These are phyloP conservation scores for Debaryomyces subglobosus DNA, from an alignment of 1,139 yeast genomes.

Conservation along the genomic window DNA sequence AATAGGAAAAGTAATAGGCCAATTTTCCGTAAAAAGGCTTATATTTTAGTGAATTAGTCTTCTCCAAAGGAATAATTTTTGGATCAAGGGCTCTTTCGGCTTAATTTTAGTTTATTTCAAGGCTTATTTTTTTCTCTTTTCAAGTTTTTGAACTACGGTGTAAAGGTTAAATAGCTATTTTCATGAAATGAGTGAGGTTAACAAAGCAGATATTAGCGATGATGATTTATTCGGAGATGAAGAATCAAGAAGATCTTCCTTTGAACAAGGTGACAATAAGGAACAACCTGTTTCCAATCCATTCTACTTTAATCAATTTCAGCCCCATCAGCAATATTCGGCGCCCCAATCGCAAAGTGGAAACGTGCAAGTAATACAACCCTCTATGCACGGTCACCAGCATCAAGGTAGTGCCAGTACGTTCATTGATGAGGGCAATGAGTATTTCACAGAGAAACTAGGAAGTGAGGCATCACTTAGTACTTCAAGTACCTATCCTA, in stretches of 20 bases:
- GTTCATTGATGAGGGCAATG: conserved; percentile 28
- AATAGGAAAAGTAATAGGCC: not conserved
- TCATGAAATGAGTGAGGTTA: conserved; percentile 1
- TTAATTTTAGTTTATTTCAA: not conserved
- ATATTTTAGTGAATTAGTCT: not conserved
- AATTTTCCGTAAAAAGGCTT: not conserved
- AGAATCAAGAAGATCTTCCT: not conserved
- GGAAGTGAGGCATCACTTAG: conserved; percentile 7
- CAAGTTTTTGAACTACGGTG: not conserved
- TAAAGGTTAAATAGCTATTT: not conserved
- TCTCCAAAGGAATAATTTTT: not conserved
- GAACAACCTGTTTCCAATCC: not conserved
- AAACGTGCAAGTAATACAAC: not conserved
- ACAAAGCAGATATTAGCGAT: conserved; percentile 12
- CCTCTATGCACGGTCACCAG: conserved; percentile 13
- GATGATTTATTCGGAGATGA: conserved; percentile 16
- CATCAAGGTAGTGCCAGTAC: conserved; percentile 21
- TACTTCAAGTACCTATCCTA: conserved; percentile 9
- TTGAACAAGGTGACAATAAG: not conserved
- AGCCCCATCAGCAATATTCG: conserved; percentile 11
- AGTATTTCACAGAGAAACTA: conserved; percentile 19
- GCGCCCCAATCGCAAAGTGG: conserved; percentile 7
- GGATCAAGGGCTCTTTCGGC: not conserved
- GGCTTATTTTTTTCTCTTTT: not conserved
- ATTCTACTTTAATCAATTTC: not conserved